Evolutionary conservation across 768 basidiomycete genomes (phyloP), one percentile per base, ranked within the genome.

Genomic region (Phlebiopsis gigantea): DNA sequence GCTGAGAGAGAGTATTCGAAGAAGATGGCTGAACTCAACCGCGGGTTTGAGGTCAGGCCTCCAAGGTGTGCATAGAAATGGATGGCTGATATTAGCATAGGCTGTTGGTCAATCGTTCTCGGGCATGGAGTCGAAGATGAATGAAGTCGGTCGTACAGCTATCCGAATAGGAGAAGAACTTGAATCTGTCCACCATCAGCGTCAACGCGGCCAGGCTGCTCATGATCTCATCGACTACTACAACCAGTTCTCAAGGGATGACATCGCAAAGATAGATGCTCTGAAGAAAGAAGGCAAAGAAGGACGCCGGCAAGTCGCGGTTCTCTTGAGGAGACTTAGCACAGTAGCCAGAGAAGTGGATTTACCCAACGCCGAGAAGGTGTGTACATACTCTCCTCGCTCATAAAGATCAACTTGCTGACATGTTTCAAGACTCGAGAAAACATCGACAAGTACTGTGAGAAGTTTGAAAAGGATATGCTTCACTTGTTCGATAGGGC

Each of bases 401-500:
- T 34, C 43, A 28, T 1, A 6, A 22, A 12, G 19, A 15, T 30
- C 26, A 5, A 45, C 17, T 19, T 31, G 54, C 59, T 64, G n/a
- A 62, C 24, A 7, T 31, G 12, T 7, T 15, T 10, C 2, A 65
- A 95, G 88, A 93, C 94, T 1, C 78, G 90, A 59, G 94, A 97
- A 68, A 87, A 79, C 57, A 93, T 99, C 58, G 96, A 98, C 65
- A 90, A 88, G 68, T 98, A 98, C 64, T 97, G 97, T 74, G 97
- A 99, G 74, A 92, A 89, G 70, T 98, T 98, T 62, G 97, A 99
- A 72, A 98, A 96, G 74, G 96, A 98, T 67, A 96, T 98, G 84
- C 82, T 99, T 53, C 85, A 90, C 66, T 76, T 98, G 42, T 99
- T 99, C 68, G 97, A 99, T 69, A 77, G 89, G 62, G 95, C 91